A percentile compares a stretch with the other conserved stretches of the same genome.
phyloP scores from a whole-genome alignment of 306 rosid genomes.

The Erythrophleum fordii region DNA sequence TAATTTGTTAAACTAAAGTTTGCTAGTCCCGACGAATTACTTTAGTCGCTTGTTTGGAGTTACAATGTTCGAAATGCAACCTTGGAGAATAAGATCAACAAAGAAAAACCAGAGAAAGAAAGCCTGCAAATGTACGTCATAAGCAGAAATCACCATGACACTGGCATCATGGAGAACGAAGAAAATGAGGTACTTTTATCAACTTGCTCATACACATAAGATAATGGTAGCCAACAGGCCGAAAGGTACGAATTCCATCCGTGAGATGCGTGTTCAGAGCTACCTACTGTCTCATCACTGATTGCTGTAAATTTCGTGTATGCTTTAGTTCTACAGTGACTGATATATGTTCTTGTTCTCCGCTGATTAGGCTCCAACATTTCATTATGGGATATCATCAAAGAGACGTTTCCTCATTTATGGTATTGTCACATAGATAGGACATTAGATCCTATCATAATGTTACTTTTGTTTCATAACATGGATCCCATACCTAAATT shows the following conservation, averaged over 20 bases:
- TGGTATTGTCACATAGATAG: background rate
- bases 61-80: background rate
- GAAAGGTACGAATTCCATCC: slow-evolving; percentile 22
- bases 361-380: slow-evolving; percentile 3
- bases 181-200: background rate
- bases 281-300: background rate
- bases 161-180: background rate
- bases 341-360: background rate
- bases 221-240: background rate
- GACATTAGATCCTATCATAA: background rate
- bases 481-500: background rate
- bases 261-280: background rate
- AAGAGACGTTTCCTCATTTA: background rate
- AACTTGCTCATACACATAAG: background rate
- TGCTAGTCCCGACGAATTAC: too few relatives aligned
- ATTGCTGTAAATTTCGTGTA: background rate
- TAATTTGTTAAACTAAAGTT: background rate
- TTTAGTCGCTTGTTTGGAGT: too few relatives aligned
- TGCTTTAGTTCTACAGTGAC: background rate
- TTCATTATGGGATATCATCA: background rate
- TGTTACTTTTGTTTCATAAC: background rate
- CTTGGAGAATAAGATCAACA: background rate
- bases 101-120: background rate
- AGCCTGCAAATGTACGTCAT: background rate
- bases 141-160: background rate